phyloP scores from a whole-genome alignment of 75 land plant genomes.

The Cunninghamia lanceolata region DNA sequence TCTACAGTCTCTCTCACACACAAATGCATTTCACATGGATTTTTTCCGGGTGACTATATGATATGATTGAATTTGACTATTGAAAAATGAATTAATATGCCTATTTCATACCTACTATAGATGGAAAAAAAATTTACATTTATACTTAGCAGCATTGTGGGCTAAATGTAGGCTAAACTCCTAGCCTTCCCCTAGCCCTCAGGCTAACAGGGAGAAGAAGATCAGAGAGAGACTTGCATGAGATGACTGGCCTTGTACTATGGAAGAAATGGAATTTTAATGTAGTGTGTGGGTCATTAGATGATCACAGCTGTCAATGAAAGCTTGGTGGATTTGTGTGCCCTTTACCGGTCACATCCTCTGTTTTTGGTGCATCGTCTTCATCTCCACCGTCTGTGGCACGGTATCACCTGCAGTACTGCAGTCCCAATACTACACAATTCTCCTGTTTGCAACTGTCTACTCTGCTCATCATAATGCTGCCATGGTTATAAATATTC shows the following conservation, averaged over 20 bases:
- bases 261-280: neutral
- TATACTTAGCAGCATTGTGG: neutral
- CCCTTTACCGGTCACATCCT: constrained; percentile 11
- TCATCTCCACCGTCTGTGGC: constrained; percentile 10
- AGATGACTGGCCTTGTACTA: constrained; percentile 7
- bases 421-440: neutral
- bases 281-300: neutral
- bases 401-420: constrained; percentile 6
- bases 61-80: neutral
- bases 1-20: neutral
- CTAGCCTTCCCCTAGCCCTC: constrained; percentile 2
- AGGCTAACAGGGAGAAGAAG: constrained; percentile 4
- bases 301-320: constrained; percentile 8
- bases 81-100: neutral
- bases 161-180: neutral
- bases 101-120: neutral
- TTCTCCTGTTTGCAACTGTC: constrained; percentile 4
- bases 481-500: neutral
- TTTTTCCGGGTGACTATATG: neutral
- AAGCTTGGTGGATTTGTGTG: constrained; percentile 8
- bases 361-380: neutral
- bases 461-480: neutral
- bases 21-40: neutral
- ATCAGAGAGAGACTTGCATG: constrained; percentile 7
- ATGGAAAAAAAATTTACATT: neutral